phyloP scores from a whole-genome alignment of 768 basidiomycete genomes.

The Trametes coccinea region DNA sequence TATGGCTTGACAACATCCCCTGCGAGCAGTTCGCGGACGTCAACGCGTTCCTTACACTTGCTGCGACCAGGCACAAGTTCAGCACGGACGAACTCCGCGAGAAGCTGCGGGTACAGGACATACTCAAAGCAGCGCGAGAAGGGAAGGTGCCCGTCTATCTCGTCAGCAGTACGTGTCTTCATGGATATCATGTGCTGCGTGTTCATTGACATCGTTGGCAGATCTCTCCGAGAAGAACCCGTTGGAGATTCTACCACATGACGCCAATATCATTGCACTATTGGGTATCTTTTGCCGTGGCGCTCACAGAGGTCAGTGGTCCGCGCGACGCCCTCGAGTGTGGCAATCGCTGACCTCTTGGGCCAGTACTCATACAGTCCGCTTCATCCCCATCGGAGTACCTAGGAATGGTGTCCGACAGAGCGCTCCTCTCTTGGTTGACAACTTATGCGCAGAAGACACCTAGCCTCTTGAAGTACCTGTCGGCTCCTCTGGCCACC shows the following conservation, averaged over 20 bases:
- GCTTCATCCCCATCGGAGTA: conserved; percentile 45
- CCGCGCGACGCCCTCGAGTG: too few relatives aligned
- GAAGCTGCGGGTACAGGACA: conserved; percentile 62
- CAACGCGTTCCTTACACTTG: conserved; percentile 84
- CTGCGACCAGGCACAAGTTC: conserved; percentile 75
- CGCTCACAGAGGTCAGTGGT: conserved; percentile 61
- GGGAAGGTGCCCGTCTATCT: conserved; percentile 74
- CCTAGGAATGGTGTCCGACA: conserved; percentile 77
- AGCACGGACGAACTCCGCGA: conserved; percentile 58
- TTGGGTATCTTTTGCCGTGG: conserved; percentile 69
- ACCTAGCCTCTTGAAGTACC: conserved; percentile 45
- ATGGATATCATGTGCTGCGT: neutral
- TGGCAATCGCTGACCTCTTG: neutral
- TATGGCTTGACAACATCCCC: neutral
- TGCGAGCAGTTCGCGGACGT: conserved; percentile 71
- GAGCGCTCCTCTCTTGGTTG: conserved; percentile 70
- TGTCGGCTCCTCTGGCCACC: conserved; percentile 54
- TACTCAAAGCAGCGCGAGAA: conserved; percentile 71
- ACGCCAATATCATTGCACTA: conserved; percentile 63
- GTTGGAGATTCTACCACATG: conserved; percentile 59
- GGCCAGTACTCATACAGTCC: conserved; percentile 56
- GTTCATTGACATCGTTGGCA: conserved; percentile 30
- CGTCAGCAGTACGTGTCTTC: conserved; percentile 66
- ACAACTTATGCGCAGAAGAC: conserved; percentile 51
- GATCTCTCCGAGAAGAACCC: conserved; percentile 88